A percentile compares a stretch with the other conserved stretches of the same genome.
These are phyloP conservation scores for Juglanconis juglandina DNA, from an alignment of 2,329 filamentous ascomycete species.

Conservation along the genomic window DNA sequence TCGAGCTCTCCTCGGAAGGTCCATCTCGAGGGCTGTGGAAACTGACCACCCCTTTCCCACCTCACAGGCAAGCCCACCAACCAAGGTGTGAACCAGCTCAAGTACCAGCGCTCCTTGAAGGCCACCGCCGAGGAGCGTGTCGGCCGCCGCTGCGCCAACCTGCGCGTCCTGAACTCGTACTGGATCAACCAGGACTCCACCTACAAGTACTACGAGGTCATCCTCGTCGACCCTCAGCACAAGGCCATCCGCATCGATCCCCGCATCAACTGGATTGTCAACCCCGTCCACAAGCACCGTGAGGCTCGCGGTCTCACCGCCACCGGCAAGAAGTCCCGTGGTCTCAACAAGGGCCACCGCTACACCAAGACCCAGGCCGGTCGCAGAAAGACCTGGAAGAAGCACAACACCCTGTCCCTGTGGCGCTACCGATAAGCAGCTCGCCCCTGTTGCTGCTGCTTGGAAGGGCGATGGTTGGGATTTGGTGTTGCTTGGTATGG, in stretches of 20 bases:
- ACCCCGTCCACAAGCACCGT: slow-evolving; percentile 99
- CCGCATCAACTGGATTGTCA: slow-evolving; percentile 99
- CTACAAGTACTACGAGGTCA: slow-evolving; percentile 99
- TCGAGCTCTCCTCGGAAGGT: not conserved
- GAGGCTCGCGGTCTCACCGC: slow-evolving; percentile 95
- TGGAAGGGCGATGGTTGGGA: slow-evolving; percentile 6
- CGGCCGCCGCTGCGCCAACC: slow-evolving; percentile 96
- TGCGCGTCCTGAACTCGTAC: slow-evolving; percentile 99
- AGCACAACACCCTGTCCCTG: slow-evolving; percentile 98
- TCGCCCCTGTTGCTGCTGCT: slow-evolving; percentile 13
- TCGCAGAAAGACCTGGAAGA: slow-evolving; percentile 99
- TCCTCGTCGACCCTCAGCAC: slow-evolving; percentile 99
- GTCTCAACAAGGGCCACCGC: slow-evolving; percentile 97
- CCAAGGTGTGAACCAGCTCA: slow-evolving; percentile 99
- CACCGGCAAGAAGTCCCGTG: slow-evolving; percentile 99
- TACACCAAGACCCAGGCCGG: slow-evolving; percentile 98
- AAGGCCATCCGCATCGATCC: slow-evolving; percentile 99
- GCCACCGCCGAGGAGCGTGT: slow-evolving; percentile 99
- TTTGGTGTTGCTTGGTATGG: not conserved
- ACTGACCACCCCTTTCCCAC: not conserved
- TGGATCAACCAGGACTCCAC: slow-evolving; percentile 99
- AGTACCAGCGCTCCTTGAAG: slow-evolving; percentile 99
- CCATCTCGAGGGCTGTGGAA: not conserved
- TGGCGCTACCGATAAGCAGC: slow-evolving; percentile 87
- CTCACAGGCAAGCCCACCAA: slow-evolving; percentile 96